Percentiles rank a stretch among this genome's conserved stretches.
These are phyloP conservation scores for Aspergillus sp. DNA, from an alignment of 2,329 filamentous ascomycete species.

Conservation along the genomic window DNA sequence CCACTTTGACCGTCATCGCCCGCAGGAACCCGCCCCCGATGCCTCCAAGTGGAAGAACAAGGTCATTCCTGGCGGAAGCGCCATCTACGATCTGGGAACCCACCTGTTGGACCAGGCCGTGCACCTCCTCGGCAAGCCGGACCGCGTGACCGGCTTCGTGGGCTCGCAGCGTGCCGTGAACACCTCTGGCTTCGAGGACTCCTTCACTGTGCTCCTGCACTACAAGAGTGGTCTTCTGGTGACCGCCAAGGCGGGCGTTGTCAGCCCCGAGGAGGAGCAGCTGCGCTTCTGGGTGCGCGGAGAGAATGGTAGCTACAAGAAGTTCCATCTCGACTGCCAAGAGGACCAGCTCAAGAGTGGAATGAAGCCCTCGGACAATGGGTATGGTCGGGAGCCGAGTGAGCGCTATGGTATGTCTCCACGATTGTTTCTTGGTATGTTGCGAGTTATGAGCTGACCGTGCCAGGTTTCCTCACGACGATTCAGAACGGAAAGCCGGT, in stretches of 20 bases:
- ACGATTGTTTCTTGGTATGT: not conserved
- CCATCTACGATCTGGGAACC: constrained; percentile 70
- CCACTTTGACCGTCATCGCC: constrained; percentile 74
- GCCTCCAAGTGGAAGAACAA: constrained; percentile 65
- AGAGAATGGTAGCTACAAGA: constrained; percentile 71
- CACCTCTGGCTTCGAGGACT: constrained; percentile 47
- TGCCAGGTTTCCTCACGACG: constrained; percentile 49
- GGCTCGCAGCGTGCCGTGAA: constrained; percentile 63
- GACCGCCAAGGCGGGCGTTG: constrained; percentile 65
- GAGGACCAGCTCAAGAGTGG: constrained; percentile 71
- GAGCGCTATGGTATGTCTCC: constrained; percentile 52
- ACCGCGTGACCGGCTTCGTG: constrained; percentile 65
- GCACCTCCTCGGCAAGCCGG: constrained; percentile 66
- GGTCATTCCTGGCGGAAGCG: constrained; percentile 63
- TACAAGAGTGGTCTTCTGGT: constrained; percentile 64
- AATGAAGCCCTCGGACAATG: constrained; percentile 57
- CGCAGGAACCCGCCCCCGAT: constrained; percentile 48
- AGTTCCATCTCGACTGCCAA: constrained; percentile 68
- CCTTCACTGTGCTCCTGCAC: constrained; percentile 61
- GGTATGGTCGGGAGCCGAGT: constrained; percentile 63
- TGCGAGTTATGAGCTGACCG: not conserved
- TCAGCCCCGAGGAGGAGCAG: constrained; percentile 68
- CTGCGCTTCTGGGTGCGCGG: constrained; percentile 75
- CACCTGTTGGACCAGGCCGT: constrained; percentile 76
- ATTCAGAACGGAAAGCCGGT: constrained; percentile 53